Evolutionary conservation across 768 basidiomycete species (phyloP), one percentile per base, ranked within the genome.

Genomic region (Leccinum barrowsii): DNA sequence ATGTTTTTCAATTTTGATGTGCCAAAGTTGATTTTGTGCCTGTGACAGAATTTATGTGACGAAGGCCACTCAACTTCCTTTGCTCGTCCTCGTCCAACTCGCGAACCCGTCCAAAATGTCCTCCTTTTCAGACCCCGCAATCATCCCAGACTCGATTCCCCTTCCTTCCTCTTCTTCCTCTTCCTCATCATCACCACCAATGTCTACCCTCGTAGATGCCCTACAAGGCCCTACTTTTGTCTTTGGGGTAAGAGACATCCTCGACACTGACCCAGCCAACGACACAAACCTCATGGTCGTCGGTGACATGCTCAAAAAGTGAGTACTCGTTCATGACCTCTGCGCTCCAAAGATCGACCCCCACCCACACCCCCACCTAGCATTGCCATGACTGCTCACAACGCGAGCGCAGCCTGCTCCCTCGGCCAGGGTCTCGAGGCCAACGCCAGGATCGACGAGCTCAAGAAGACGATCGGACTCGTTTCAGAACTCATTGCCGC

Each of bases 381-480:
- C 69, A 85, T 87, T 63, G 83, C 81, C 44, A 78, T 81, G 55
- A 85, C 84, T 15, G 85, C 85, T 40, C 76, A 79, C 54, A 81
- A 82, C 47, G 85, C 83, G 46, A 81, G 78, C 44, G 76, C 77
- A 40, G 79, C 80, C 34, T 85, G 81, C 60, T 74, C 74, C 28
- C 60, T 70, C 15, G 79, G 72, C n/a, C 78, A 82, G 61, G 77
- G 76, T 52, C 59, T 75, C 7, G 79, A 81, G 63, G 80, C 81
- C 6, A 76, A 76, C 42, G 76, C 69, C 28, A 81, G 80, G 64
- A 79, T 86, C 55, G 82, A 80, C 65, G 78, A 84, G 58, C 77
- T 86, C 64, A 83, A 75, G 66, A 77, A 79, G 66, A 80, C 81
- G 35, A 80, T 86, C 54, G 71, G 74, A 5, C 70, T 80, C 56